Evolutionary conservation across 2,329 filamentous ascomycete genomes (phyloP).

Genomic region (Xenoacremonium recifei): DNA sequence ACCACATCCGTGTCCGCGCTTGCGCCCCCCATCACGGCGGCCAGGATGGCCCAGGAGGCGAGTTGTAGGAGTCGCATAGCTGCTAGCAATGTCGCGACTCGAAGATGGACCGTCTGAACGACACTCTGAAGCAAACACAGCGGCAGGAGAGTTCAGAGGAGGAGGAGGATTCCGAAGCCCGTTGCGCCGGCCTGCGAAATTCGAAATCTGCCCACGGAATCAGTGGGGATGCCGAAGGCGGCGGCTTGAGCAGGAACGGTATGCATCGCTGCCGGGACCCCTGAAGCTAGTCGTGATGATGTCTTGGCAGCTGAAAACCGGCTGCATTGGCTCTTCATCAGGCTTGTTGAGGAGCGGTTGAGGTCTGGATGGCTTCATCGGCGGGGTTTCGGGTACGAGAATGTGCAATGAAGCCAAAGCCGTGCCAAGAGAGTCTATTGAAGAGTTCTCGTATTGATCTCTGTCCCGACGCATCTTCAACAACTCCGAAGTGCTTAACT

Average conservation of each 20-base stretch:
- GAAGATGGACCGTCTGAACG: too few species aligned
- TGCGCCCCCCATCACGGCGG: slow-evolving; percentile 6
- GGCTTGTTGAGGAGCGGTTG: too few species aligned
- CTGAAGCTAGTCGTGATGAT: slow-evolving; percentile 24
- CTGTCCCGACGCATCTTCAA: too few species aligned
- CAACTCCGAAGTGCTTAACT: too few species aligned
- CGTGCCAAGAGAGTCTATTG: too few species aligned
- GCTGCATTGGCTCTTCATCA: slow-evolving; percentile 8
- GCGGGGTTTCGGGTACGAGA: too few species aligned
- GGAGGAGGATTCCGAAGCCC: neutral
- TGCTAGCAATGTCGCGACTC: too few species aligned
- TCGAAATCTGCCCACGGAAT: slow-evolving; percentile 8
- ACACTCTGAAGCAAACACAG: too few species aligned
- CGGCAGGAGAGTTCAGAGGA: slow-evolving; percentile 7
- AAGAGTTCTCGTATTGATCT: too few species aligned
- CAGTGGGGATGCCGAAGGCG: slow-evolving; percentile 12
- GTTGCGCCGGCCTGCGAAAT: slow-evolving; percentile 2
- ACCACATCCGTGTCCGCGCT: slow-evolving; percentile 27
- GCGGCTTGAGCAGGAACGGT: slow-evolving; percentile 17
- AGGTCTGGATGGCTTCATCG: too few species aligned
- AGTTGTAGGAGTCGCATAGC: slow-evolving; percentile 21
- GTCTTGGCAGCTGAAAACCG: slow-evolving; percentile 16
- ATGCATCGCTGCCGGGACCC: slow-evolving; percentile 18
- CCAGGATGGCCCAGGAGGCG: slow-evolving; percentile 7
- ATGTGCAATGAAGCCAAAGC: too few species aligned